phyloP scores from a whole-genome alignment of 768 basidiomycete genomes.

The Tremella fuciformis region DNA sequence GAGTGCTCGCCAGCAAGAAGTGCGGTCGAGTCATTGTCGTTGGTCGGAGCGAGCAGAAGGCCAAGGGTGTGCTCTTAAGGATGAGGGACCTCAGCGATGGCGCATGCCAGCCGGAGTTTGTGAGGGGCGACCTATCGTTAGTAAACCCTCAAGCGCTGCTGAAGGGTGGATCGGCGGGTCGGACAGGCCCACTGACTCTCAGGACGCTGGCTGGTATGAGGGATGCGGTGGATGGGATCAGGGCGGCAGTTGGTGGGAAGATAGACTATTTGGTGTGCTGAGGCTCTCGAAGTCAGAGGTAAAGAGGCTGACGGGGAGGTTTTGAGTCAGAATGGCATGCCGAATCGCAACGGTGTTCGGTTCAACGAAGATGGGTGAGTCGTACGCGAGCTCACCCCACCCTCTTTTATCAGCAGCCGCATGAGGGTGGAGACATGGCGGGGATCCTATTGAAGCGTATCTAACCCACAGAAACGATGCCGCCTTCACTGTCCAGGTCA shows the following conservation, averaged over 20 bases:
- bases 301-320: constrained; percentile 10
- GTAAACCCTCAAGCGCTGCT: no score
- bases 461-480: constrained; percentile 4
- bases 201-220: constrained; percentile 19
- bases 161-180: no score
- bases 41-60: constrained; percentile 13
- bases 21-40: constrained; percentile 9
- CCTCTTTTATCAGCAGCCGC: no score
- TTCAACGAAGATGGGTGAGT: constrained; percentile 26
- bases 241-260: neutral
- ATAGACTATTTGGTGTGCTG: constrained; percentile 23
- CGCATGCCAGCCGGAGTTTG: constrained; percentile 1
- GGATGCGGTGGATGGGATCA: constrained; percentile 10
- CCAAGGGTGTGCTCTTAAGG: neutral
- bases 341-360: no score
- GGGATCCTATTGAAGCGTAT: no score
- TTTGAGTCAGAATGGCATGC: neutral
- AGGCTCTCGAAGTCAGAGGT: constrained; percentile 7
- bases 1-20: constrained; percentile 2
- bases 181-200: neutral
- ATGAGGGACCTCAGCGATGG: neutral
- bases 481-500: constrained; percentile 24
- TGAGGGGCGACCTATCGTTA: constrained; percentile 13
- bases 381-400: no score
- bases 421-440: no score